Conservation (phyloP, 257 asterid species). For the Capsicum pubescens region DNA sequence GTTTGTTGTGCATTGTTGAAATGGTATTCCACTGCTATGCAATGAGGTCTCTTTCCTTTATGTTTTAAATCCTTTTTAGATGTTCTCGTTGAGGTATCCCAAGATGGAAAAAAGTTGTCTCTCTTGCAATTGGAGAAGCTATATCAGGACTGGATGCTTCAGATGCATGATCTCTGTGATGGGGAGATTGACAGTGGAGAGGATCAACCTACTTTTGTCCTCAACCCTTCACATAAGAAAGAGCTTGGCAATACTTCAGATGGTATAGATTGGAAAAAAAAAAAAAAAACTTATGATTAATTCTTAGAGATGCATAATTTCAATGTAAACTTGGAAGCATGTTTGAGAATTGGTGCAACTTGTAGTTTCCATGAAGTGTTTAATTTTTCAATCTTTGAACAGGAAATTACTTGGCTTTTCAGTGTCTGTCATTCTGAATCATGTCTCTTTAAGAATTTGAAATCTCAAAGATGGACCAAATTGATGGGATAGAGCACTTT, state of each 20-base stretch:
- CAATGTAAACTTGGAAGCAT: not conserved
- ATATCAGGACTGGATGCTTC: constrained; percentile 61
- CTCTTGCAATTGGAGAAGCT: constrained; percentile 58
- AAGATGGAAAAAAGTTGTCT: constrained; percentile 54
- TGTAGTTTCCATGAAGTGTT: not conserved
- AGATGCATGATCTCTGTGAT: constrained; percentile 66
- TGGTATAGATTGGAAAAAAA: constrained; percentile 46
- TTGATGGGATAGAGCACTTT: not conserved
- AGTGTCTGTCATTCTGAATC: not conserved
- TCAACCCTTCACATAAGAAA: constrained; percentile 47
- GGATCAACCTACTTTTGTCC: constrained; percentile 53
- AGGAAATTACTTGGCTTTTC: too few relatives aligned
- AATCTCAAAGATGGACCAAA: not conserved
- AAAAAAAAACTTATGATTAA: not conserved
- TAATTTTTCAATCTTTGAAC: not conserved
- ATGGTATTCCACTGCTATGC: not conserved
- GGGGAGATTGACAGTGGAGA: constrained; percentile 58
- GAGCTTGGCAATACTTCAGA: constrained; percentile 53
- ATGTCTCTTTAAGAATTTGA: not conserved
- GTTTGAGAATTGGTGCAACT: not conserved
- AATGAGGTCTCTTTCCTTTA: not conserved
- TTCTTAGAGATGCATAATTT: constrained; percentile 1
- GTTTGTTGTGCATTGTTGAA: not conserved
- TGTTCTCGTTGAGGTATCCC: constrained; percentile 44
- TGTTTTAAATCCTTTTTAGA: constrained; percentile 43